phyloP scores from a whole-genome alignment of 140 eudicot genomes.

The Cichorium intybus region DNA sequence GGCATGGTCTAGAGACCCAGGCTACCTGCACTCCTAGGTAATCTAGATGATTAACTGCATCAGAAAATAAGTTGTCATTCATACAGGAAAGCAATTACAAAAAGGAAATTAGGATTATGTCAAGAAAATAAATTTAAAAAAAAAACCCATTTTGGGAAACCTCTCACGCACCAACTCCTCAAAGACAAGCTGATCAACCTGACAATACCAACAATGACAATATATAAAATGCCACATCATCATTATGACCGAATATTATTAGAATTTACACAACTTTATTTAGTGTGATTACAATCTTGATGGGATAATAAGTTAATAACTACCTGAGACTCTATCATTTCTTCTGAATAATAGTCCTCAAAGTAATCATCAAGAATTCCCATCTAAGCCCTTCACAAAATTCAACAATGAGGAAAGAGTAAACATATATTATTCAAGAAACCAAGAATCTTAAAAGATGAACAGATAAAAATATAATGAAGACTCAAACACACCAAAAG shows the following conservation, averaged over 20 bases:
- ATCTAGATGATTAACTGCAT: conserved; percentile 92
- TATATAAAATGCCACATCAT: background rate
- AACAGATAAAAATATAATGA: too few species aligned
- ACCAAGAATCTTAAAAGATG: too few species aligned
- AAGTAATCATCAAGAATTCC: conserved; percentile 95
- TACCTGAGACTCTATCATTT: too few species aligned
- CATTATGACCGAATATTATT: conserved; percentile 1
- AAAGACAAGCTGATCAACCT: too few species aligned
- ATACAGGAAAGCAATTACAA: too few species aligned
- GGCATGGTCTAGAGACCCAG: conserved; percentile 98
- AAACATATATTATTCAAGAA: too few species aligned
- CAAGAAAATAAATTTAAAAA: background rate
- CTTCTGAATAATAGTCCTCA: too few species aligned
- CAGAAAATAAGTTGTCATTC: too few species aligned
- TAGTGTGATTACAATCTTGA: conserved; percentile 1
- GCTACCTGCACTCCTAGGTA: conserved; percentile 92
- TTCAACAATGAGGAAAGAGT: background rate
- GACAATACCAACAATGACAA: too few species aligned
- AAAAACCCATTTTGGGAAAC: conserved; percentile 89
- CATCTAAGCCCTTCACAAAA: conserved; percentile 66
- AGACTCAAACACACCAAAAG: too few species aligned
- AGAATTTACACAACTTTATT: background rate
- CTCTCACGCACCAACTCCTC: conserved; percentile 94
- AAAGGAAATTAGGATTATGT: background rate
- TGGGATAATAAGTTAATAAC: too few species aligned